Evolutionary conservation across 1,139 yeast species (phyloP).

Genomic region (Candida glucosophila): DNA sequence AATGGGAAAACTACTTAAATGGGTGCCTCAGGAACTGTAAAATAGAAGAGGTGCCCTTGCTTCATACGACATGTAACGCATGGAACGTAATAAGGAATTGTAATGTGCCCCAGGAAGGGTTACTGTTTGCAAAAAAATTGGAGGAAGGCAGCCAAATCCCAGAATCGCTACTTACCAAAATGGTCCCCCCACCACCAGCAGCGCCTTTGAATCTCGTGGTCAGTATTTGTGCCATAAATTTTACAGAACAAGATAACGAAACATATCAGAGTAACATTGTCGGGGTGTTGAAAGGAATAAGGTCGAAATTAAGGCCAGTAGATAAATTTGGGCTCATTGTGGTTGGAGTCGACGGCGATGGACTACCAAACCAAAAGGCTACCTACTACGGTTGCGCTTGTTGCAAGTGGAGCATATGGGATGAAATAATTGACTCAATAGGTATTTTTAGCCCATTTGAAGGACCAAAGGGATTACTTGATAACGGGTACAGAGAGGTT

Average conservation of each 20-base stretch:
- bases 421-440: slow-evolving; percentile 33
- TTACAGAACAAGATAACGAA: slow-evolving; percentile 17
- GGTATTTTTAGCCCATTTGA: too few species aligned
- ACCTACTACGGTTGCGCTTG: slow-evolving; percentile 48
- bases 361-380: slow-evolving; percentile 28
- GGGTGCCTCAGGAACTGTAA: slow-evolving; percentile 9
- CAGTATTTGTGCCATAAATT: slow-evolving; percentile 35
- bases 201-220: slow-evolving; percentile 41
- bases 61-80: slow-evolving; percentile 43
- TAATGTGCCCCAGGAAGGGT: slow-evolving; percentile 31
- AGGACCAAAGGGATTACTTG: too few species aligned
- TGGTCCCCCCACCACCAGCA: slow-evolving; percentile 31
- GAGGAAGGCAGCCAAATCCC: slow-evolving; percentile 32
- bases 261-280: slow-evolving; percentile 25
- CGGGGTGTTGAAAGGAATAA: slow-evolving; percentile 15
- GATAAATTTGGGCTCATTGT: slow-evolving; percentile 51
- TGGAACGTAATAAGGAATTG: slow-evolving; percentile 30
- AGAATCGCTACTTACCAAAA: slow-evolving; percentile 21
- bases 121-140: slow-evolving; percentile 25
- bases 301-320: slow-evolving; percentile 22
- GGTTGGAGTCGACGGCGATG: slow-evolving; percentile 38
- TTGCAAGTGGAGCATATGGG: slow-evolving; percentile 54
- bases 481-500: too few species aligned
- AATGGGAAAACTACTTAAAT: slow-evolving; percentile 30
- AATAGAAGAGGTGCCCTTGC: slow-evolving; percentile 21